A percentile compares a stretch with the other conserved stretches of the same genome.
phyloP scores from a whole-genome alignment of 1,284 basidiomycete species.

The Boletus sp. region DNA sequence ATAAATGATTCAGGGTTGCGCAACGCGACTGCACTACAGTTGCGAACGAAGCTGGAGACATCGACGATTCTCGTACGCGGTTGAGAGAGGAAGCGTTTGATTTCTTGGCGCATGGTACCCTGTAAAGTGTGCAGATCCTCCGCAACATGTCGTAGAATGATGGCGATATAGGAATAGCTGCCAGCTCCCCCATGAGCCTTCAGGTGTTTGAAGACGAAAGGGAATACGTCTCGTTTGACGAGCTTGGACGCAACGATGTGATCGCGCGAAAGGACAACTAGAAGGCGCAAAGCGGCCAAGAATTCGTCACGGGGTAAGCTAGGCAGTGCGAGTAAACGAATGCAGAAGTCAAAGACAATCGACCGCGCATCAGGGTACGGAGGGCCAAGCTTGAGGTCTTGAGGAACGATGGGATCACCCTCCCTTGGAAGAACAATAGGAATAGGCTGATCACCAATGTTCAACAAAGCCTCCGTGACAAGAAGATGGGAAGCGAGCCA shows the following conservation, averaged over 20 bases:
- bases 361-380: conserved; percentile 56
- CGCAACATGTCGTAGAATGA: conserved; percentile 86
- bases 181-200: conserved; percentile 57
- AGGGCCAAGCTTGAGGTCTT: conserved; percentile 56
- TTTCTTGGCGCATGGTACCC: conserved; percentile 76
- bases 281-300: conserved; percentile 72
- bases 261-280: conserved; percentile 80
- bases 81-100: conserved; percentile 73
- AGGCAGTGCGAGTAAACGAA: conserved; percentile 61
- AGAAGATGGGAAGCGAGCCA: conserved; percentile 85
- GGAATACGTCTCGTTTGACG: conserved; percentile 60
- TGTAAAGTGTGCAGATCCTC: conserved; percentile 73
- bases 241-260: conserved; percentile 57
- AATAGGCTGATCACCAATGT: conserved; percentile 68
- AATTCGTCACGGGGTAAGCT: conserved; percentile 74
- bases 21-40: conserved; percentile 76
- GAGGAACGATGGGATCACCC: conserved; percentile 53
- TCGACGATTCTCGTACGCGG: conserved; percentile 72
- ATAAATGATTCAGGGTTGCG: conserved; percentile 82
- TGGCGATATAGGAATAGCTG: conserved; percentile 80
- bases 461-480: conserved; percentile 78
- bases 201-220: conserved; percentile 63
- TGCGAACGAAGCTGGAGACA: conserved; percentile 69
- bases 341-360: conserved; percentile 69
- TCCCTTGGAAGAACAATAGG: conserved; percentile 62